Conservation (phyloP, 1,284 basidiomycete species). For the Ganoderma sinense region DNA sequence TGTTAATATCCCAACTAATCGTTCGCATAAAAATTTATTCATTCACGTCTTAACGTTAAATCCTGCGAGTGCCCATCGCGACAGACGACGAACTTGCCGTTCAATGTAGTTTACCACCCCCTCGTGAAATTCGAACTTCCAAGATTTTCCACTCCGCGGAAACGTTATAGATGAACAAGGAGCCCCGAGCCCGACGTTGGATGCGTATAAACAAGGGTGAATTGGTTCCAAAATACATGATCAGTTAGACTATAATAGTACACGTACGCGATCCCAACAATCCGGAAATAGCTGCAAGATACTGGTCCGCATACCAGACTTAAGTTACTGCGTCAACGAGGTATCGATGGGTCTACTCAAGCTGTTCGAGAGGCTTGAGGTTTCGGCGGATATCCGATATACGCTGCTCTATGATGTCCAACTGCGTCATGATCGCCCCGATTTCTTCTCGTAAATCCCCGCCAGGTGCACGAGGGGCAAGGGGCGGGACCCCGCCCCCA, state of each 20-base stretch:
- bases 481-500: constrained; percentile 22
- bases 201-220: no score
- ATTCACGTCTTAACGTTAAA: no score
- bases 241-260: constrained; percentile 10
- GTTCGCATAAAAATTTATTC: no score
- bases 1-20: no score
- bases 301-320: background rate
- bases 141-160: no score
- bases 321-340: background rate
- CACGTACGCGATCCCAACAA: background rate
- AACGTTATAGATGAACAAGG: no score
- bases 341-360: background rate
- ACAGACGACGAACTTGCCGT: no score
- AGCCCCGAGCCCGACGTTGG: no score
- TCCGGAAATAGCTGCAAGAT: background rate
- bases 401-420: constrained; percentile 52
- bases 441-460: constrained; percentile 58
- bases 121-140: no score
- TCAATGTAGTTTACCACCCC: no score
- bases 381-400: constrained; percentile 34
- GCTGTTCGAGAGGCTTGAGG: constrained; percentile 31
- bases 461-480: constrained; percentile 26
- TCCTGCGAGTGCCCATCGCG: no score
- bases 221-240: constrained; percentile 6
- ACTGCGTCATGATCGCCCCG: constrained; percentile 52